Base-by-base conservation (phyloP, 164 flowering plant species). In the Vitis rupestris region DNA sequence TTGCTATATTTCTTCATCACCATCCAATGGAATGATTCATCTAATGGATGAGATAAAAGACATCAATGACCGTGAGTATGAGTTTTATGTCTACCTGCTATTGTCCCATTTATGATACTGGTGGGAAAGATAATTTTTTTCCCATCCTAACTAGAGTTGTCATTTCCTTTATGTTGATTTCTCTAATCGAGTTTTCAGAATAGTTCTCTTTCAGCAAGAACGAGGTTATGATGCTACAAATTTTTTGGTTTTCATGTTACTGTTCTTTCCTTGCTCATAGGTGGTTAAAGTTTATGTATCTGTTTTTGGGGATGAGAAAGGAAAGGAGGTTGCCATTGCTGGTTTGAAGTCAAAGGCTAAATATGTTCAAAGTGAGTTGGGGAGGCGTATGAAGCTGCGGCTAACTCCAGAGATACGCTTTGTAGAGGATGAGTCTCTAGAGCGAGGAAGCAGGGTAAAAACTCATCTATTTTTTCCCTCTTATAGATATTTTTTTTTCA, bases 281-380 rank as follows among this genome's bases (percentile, higher is more conserved):
- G 92, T 95, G 68, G 99, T 90, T 59, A 95, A 95, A 75, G 99
- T 90, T 27, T 96, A 90, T 83, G 92, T 93, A 50, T 96, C 98
- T 55, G 92, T 96, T 17, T 96, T 96, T 74, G 97, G 97, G 4
- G 97, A 93, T 79, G 93, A 92, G 74, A 90, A 94, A 83, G 98
- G 97, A 72, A 88, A 81, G 72, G 95, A 89, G 68, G 83, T 93
- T 44, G 99, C 98, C 2, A 76, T 96, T 64, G 86, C 98, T 30
- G 98, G 97, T 47, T 76, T 96, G 72, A 90, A 93, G 74, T 81
- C 97, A n/a, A 96, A 93, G 76, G 89, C 93, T 44, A 96, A 91
- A 66, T 96, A 96, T 80, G 92, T 93, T 14, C 83, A 98, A 10
- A 69, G 91, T 76, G 76, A 75, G 75, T 69, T 96, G 65, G 99